Base-by-base conservation (phyloP, 352 stramenopile species). In the Phytophthora brassicae region DNA sequence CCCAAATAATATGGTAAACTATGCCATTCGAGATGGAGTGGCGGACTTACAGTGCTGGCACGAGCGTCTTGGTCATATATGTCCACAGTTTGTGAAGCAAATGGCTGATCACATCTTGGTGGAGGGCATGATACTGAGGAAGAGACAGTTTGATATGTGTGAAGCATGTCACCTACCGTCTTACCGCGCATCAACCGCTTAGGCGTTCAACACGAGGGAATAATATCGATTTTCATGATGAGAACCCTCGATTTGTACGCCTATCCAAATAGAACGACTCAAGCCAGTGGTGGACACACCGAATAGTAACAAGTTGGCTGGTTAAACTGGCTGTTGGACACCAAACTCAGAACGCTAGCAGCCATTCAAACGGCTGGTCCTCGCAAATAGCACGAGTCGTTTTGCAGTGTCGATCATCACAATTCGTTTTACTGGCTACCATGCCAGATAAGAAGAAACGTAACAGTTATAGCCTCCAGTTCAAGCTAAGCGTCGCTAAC, bases 121-220 rank as follows among this genome's bases (percentile, higher is more conserved):
- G 1, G 23, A 41, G 11, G 49, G 49, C 16, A 47, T 57, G 22
- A 46, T 20, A 17, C 19, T 60, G 14, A 42, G 22, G 0, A 53
- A 53, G 1, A n/a, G 53, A 7, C 7, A 38, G 7, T 60, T 60
- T 17, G 12, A 43, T 19, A n/a, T 60, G 11, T 60, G 43, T n/a
- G 53, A 60, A 36, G 28, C 42, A 9, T 60, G 42, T 47, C 53
- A 60, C 4, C 26, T 31, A n/a, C n/a, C n/a, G n/a, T n/a, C n/a
- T n/a, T n/a, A n/a, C n/a, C n/a, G n/a, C n/a, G n/a, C n/a, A n/a
- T n/a, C n/a, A n/a, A n/a, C n/a, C n/a, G n/a, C n/a, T n/a, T n/a
- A n/a, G n/a, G n/a, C n/a, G n/a, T n/a, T n/a, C n/a, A n/a, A n/a
- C n/a, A n/a, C n/a, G n/a, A n/a, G n/a, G n/a, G n/a, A n/a, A n/a